Evolutionary conservation across 768 basidiomycete genomes (phyloP), one percentile per base, ranked within the genome.

Genomic region (Pulveroboletus sp.): DNA sequence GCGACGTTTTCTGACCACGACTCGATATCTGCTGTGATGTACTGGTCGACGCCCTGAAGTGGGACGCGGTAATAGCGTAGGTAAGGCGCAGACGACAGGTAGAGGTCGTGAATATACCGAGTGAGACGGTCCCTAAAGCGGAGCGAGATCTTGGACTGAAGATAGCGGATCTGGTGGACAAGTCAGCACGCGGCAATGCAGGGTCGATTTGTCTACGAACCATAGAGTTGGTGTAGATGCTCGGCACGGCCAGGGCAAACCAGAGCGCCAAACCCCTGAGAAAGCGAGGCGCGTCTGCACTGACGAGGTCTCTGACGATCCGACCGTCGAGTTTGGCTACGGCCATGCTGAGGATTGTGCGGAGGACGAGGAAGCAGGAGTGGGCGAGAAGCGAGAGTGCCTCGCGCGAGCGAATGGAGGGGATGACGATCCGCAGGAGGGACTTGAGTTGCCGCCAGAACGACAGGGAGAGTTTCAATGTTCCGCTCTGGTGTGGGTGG

Each of bases 141-240:
- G 3, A 95, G 76, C 0, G 92, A 82, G 3, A 98, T 78, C 47
- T 88, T 89, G 4, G 86, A 81, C 69, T 97, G 93, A 1, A 97
- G 75, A 64, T 93, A 87, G 6, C 87, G 84, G 52, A 96, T 89
- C 92, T 93, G 53, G 8, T 17, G 24, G n/a, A 5, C 14, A 6
- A 0, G 43, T 35, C 26, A 59, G 33, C 15, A 26, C 6, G 3
- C 10, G 13, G 3, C 2, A 14, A 21, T 10, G 38, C 9, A 28
- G 28, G 18, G 14, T 10, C 14, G 4, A 5, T 27, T 0, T 0
- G 13, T 10, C 9, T 8, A 52, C 72, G 43, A 30, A 89, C 91
- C 90, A 97, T 93, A 2, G 90, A 85, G 63, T 98, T 98, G 0
- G 95, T 98, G 64, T 93, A 93, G 18, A 92, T 93, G 62, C 89